Base-by-base conservation (phyloP, 495 filamentous ascomycete genomes). In the Astrothelium macrocarpum region DNA sequence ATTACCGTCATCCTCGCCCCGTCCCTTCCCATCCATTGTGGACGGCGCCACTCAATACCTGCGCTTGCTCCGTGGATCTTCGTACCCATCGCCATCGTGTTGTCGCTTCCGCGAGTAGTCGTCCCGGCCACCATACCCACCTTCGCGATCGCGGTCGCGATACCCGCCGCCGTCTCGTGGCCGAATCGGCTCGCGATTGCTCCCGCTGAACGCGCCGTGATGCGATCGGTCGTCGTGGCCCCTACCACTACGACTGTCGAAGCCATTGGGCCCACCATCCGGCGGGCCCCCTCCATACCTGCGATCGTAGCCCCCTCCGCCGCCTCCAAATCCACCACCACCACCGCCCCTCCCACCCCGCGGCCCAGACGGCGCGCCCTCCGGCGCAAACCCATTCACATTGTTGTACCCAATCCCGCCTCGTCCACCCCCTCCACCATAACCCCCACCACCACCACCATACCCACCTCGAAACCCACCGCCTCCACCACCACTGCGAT, bases 351-450 rank as follows among this genome's bases (percentile, higher is more conserved):
- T 49, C 10, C 71, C 81, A 70, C 84, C 86, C 62, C 88, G 84
- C n/a, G 89, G 89, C 32, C 89, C 89, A 66, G 87, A 87, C 26
- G 89, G 89, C 34, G 89, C 89, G 71, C 90, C 90, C 31, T 87
- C 85, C 60, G 88, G 89, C 59, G 89, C 63, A 12, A 59, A 28
- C 16, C 66, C 66, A 32, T 64, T 76, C 46, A 68, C 71, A 60
- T 65, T 66, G 68, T 73, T 75, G 62, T 65, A 75, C 14, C 77
- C 77, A 60, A 78, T 77, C 23, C 69, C 67, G 7, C 64, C 66
- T 39, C 66, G 49, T 58, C 66, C 36, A 53, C n/a, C n/a, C n/a
- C n/a, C n/a, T n/a, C n/a, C n/a, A n/a, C n/a, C n/a, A n/a, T n/a
- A n/a, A n/a, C n/a, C n/a, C n/a, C 59, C 60, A 43, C 68, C 59